A percentile compares a stretch with the other conserved stretches of the same genome.
These are phyloP conservation scores for Aspergillus quadricinctus DNA, from an alignment of 2,329 filamentous ascomycete species.

Conservation along the genomic window DNA sequence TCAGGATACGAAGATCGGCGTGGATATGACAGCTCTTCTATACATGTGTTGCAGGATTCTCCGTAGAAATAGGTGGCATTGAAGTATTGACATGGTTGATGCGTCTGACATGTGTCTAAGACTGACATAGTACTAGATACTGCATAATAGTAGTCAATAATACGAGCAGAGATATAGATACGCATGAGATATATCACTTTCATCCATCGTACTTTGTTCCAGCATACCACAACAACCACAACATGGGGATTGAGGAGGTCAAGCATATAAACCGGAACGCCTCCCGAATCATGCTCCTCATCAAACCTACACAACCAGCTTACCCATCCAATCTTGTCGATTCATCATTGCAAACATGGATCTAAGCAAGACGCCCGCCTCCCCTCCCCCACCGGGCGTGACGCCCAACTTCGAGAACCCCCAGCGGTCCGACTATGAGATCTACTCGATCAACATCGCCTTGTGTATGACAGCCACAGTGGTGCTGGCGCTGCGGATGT, in stretches of 20 bases:
- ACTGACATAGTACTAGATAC: no score
- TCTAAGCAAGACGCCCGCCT: slow-evolving; percentile 8
- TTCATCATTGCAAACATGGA: not conserved
- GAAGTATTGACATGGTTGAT: no score
- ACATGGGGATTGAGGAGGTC: no score
- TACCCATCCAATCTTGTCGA: not conserved
- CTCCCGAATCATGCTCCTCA: not conserved
- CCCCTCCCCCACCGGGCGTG: slow-evolving; percentile 1
- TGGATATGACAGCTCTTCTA: not conserved
- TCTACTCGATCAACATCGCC: slow-evolving; percentile 11
- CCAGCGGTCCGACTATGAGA: slow-evolving; percentile 4
- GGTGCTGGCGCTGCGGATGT: slow-evolving; percentile 6
- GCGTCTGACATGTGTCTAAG: no score
- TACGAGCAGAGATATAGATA: not conserved
- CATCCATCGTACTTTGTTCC: not conserved
- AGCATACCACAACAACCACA: no score
- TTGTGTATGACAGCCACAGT: slow-evolving; percentile 7
- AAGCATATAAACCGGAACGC: not conserved
- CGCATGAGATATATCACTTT: not conserved
- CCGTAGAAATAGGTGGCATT: no score
- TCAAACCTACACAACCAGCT: not conserved
- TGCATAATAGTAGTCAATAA: not conserved
- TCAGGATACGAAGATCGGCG: not conserved
- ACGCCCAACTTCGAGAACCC: not conserved
- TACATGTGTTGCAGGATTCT: no score